These are phyloP conservation scores for Lotus japonicus DNA, from an alignment of 306 rosid species.

Conservation along the genomic window DNA sequence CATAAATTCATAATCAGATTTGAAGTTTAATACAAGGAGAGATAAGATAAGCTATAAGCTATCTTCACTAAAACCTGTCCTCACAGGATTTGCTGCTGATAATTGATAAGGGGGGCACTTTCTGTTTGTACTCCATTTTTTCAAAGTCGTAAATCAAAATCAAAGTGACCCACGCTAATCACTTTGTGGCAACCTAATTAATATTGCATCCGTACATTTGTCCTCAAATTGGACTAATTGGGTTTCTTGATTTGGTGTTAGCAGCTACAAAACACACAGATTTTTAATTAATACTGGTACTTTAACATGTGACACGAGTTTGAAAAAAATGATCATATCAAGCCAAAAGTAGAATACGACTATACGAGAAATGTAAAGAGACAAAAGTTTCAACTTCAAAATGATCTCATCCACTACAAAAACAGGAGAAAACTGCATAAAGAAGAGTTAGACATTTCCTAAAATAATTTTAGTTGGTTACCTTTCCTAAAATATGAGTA, in stretches of 20 bases:
- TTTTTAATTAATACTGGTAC: neutral
- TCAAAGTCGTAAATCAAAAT: no score
- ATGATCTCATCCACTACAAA: neutral
- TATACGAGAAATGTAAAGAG: neutral
- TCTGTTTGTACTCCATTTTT: no score
- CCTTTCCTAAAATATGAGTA: neutral
- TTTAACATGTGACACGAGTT: slow-evolving; percentile 12
- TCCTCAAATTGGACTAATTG: slow-evolving; percentile 8
- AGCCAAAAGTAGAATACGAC: neutral
- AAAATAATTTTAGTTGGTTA: no score
- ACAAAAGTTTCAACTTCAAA: neutral
- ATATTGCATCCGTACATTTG: neutral
- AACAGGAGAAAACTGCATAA: neutral
- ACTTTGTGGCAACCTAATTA: no score
- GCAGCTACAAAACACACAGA: neutral
- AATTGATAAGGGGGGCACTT: neutral
- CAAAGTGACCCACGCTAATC: no score
- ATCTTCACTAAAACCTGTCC: slow-evolving; percentile 6
- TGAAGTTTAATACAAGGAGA: neutral
- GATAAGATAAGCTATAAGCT: slow-evolving; percentile 25
- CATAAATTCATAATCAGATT: slow-evolving; percentile 11
- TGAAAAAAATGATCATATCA: neutral
- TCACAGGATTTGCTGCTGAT: slow-evolving; percentile 2
- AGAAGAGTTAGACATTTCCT: neutral
- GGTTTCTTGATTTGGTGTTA: neutral